Conservation (phyloP, 1,284 basidiomycete species). For the Caloboletus firmus region DNA sequence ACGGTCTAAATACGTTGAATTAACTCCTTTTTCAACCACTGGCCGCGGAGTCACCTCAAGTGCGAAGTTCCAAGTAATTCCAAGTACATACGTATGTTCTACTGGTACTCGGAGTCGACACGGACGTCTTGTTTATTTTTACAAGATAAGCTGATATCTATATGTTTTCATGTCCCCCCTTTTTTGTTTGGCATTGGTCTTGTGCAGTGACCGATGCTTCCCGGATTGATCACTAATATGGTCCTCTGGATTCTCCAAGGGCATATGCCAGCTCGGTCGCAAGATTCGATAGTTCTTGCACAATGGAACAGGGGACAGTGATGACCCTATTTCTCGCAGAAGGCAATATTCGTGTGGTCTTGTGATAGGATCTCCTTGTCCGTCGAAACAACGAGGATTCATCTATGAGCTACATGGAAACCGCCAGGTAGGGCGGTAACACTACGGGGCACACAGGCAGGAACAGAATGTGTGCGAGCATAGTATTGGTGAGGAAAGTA, state of each 20-base stretch:
- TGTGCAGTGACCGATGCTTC: not conserved
- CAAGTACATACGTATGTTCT: no score
- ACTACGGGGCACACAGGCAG: no score
- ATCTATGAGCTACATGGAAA: not conserved
- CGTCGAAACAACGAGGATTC: not conserved
- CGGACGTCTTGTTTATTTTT: not conserved
- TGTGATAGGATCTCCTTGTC: not conserved
- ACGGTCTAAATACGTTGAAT: slow-evolving; percentile 29
- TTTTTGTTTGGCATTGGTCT: not conserved
- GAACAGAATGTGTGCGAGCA: no score
- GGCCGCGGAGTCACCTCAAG: no score
- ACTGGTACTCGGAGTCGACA: not conserved
- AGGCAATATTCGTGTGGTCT: not conserved
- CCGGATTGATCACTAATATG: not conserved
- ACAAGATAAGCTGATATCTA: not conserved
- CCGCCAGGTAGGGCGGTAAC: no score
- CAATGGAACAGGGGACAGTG: not conserved
- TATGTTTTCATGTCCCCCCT: not conserved
- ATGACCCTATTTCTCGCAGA: not conserved
- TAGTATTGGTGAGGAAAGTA: no score
- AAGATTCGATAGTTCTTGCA: not conserved
- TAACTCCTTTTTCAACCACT: slow-evolving; percentile 15
- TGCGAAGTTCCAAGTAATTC: not conserved
- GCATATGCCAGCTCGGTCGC: not conserved
- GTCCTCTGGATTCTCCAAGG: slow-evolving; percentile 3